Evolutionary conservation across 345 rosid genomes (phyloP).

Genomic region (Eucalyptus erythrocorys): DNA sequence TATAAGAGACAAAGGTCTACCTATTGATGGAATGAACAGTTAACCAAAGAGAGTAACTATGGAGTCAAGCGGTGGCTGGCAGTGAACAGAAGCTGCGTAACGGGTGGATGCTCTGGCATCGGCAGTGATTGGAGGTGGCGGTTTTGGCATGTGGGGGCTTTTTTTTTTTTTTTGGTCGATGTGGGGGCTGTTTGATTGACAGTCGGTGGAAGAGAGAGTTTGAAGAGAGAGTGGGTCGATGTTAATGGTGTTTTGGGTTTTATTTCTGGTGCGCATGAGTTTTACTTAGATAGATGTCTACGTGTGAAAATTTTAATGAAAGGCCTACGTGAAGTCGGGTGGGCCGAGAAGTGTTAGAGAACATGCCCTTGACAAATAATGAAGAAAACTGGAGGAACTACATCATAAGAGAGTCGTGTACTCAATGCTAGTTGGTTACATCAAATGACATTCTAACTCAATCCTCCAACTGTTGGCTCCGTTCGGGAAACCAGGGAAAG

Average conservation of each 20-base stretch:
- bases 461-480: not conserved
- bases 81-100: not conserved
- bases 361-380: not conserved
- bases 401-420: not conserved
- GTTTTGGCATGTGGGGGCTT: not conserved
- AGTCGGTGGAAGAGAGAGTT: not conserved
- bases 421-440: not conserved
- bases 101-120: not conserved
- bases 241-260: not conserved
- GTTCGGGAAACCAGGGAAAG: not conserved
- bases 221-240: not conserved
- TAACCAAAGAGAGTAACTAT: not conserved
- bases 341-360: not conserved
- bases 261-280: not conserved
- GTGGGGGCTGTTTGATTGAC: not conserved
- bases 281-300: not conserved
- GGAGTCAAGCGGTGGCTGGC: not conserved
- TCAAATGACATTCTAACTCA: not conserved
- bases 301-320: not conserved
- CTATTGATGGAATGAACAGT: not conserved
- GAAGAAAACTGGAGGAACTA: not conserved
- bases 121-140: accelerated
- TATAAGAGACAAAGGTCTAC: not conserved
- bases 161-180: no score
- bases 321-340: accelerated